These are phyloP conservation scores for Suhomyces prunicola DNA, from an alignment of 805 yeast genomes.

Conservation along the genomic window DNA sequence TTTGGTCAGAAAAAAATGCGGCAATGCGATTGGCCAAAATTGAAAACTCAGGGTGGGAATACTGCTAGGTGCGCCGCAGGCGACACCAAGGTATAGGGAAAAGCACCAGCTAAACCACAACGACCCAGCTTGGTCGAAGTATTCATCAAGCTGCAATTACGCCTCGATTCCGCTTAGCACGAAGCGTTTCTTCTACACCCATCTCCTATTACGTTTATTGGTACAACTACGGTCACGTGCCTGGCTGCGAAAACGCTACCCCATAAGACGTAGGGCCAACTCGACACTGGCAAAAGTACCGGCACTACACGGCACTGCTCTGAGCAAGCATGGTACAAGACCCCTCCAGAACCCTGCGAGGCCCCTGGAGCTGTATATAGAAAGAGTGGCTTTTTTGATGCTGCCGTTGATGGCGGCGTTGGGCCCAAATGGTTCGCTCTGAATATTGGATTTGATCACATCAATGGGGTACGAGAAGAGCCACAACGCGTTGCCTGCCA, in stretches of 20 bases:
- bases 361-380: constrained; percentile 44
- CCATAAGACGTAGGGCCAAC: constrained; percentile 55
- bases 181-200: not conserved
- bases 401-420: constrained; percentile 43
- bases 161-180: too few relatives aligned
- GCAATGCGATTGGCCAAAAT: constrained; percentile 8
- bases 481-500: constrained; percentile 71
- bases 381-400: constrained; percentile 30
- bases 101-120: too few relatives aligned
- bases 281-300: constrained; percentile 80
- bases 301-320: constrained; percentile 67
- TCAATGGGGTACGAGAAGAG: constrained; percentile 52
- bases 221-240: not conserved
- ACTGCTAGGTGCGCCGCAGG: too few relatives aligned
- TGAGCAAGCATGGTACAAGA: constrained; percentile 52
- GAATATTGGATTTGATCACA: constrained; percentile 47
- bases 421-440: constrained; percentile 50
- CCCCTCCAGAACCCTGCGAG: constrained; percentile 60
- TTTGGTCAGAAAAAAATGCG: constrained; percentile 13
- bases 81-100: too few relatives aligned
- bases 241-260: constrained; percentile 20
- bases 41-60: too few relatives aligned
- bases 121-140: too few relatives aligned
- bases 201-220: not conserved
- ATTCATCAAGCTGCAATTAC: not conserved